Base-by-base conservation (phyloP, 2,329 filamentous ascomycete genomes). In the Mariannaea elegans region DNA sequence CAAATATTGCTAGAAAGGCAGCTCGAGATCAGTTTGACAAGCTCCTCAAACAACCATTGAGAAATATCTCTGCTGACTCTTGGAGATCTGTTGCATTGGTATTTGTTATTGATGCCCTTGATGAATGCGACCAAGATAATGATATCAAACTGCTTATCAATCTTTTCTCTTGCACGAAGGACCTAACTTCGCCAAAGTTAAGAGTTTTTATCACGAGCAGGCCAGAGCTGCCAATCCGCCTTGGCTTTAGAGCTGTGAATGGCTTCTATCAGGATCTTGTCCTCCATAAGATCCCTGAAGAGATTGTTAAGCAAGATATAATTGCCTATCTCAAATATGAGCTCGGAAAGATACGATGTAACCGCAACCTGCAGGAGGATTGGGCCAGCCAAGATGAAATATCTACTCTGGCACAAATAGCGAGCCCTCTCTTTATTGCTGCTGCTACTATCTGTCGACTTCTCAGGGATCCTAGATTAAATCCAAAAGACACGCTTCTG, bases 251-350 rank as follows among this genome's bases (percentile, higher is more conserved):
- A 1, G 9, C 65, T 16, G 66, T 76, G n/a, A 38, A 64, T 4
- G 32, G 34, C 7, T n/a, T 14, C 10, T 61, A 63, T 23, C 56
- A 62, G 32, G 18, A 68, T 46, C 1, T 72, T 75, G 61, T 72
- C 8, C 73, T 82, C 2, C 76, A 82, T 18, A 62, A 79, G 8
- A 71, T 80, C 18, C 56, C 69, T 0, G 12, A 62, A 14, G 21
- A 49, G 0, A 49, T 72, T 1, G 68, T 82, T 3, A 56, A 74
- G 48, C 66, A 71, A 1, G 80, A 82, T 36, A 76, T 82, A 13
- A 29, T 29, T 1, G 18, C 65, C 7, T 81, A 73, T 59, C 45
- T 81, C 2, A n/a, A 55, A 3, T 19, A 72, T 14, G 61, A 75
- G 34, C 65, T 81, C 7, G 41, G 31, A 1, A 49, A 49, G 4